These are phyloP conservation scores for Salvia splendens DNA, from an alignment of 257 asterid species.

Conservation along the genomic window DNA sequence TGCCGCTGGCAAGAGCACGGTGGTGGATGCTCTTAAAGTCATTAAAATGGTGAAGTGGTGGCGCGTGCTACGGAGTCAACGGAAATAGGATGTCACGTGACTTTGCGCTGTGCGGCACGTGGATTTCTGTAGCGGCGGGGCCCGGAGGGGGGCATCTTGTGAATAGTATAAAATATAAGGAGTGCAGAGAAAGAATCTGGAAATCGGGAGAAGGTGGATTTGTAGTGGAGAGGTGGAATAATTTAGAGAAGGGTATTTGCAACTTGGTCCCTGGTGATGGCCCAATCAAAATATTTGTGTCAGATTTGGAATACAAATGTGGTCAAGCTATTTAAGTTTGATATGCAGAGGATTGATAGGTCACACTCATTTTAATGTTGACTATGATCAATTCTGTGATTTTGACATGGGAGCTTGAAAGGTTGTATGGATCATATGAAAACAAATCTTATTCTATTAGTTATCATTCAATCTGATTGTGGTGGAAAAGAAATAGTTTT, in stretches of 20 bases:
- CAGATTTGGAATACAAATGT: slow-evolving; percentile 3
- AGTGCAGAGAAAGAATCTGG: slow-evolving; percentile 2
- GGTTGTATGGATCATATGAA: neutral
- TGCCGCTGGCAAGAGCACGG: too few relatives aligned
- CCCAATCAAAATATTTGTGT: neutral
- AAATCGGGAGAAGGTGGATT: slow-evolving; percentile 14
- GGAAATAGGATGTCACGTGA: slow-evolving; percentile 31
- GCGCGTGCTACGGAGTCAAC: slow-evolving; percentile 36
- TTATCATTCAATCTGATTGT: too few relatives aligned
- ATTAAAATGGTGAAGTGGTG: neutral
- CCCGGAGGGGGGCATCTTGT: neutral
- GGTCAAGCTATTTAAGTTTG: slow-evolving; percentile 3
- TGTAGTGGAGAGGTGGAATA: slow-evolving; percentile 21
- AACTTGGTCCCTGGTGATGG: slow-evolving; percentile 11
- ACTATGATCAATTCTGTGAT: neutral
- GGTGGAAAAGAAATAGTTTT: too few relatives aligned
- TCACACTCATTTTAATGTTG: neutral
- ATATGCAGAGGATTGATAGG: slow-evolving; percentile 5
- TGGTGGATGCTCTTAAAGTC: too few relatives aligned
- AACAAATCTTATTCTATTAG: too few relatives aligned
- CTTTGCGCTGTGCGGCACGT: slow-evolving; percentile 35
- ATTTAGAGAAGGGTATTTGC: slow-evolving; percentile 17
- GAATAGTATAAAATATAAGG: slow-evolving; percentile 23
- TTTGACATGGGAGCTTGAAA: neutral
- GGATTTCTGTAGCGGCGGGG: slow-evolving; percentile 28